phyloP scores from a whole-genome alignment of 495 filamentous ascomycete genomes.

The Lasiosphaeris hirsuta region DNA sequence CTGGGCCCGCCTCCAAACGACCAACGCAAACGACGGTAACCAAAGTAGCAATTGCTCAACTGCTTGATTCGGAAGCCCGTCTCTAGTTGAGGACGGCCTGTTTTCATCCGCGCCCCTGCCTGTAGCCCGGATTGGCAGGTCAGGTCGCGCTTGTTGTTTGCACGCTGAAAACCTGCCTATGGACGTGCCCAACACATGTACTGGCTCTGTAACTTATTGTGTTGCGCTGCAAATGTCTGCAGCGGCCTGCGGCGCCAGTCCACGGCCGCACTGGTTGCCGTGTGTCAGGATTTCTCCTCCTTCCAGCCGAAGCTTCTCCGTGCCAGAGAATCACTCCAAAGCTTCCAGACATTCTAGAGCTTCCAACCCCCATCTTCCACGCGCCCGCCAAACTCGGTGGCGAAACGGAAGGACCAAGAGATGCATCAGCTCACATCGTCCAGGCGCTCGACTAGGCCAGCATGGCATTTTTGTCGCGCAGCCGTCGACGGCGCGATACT shows the following conservation, averaged over 20 bases:
- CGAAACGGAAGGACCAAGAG: too few species aligned
- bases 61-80: conserved; percentile 6
- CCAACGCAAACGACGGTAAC: conserved; percentile 1
- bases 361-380: background rate
- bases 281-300: conserved; percentile 3
- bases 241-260: too few species aligned
- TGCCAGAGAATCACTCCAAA: background rate
- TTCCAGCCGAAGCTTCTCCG: conserved; percentile 2
- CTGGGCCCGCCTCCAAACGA: background rate
- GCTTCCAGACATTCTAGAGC: background rate
- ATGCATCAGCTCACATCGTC: too few species aligned
- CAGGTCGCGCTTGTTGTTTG: background rate
- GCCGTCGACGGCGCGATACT: background rate
- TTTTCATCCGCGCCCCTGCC: background rate
- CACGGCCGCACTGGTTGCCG: conserved; percentile 7
- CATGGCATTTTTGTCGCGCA: background rate
- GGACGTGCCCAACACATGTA: background rate
- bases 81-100: background rate
- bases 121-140: conserved; percentile 5
- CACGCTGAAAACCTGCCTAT: background rate
- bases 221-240: too few species aligned
- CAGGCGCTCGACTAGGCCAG: background rate
- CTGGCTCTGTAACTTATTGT: too few species aligned
- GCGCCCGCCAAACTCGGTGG: too few species aligned
- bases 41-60: conserved; percentile 2